Percentiles rank a stretch among this genome's conserved stretches.
Conservation (phyloP, 2,329 filamentous ascomycete genomes). For the Xylaria arbuscula region DNA sequence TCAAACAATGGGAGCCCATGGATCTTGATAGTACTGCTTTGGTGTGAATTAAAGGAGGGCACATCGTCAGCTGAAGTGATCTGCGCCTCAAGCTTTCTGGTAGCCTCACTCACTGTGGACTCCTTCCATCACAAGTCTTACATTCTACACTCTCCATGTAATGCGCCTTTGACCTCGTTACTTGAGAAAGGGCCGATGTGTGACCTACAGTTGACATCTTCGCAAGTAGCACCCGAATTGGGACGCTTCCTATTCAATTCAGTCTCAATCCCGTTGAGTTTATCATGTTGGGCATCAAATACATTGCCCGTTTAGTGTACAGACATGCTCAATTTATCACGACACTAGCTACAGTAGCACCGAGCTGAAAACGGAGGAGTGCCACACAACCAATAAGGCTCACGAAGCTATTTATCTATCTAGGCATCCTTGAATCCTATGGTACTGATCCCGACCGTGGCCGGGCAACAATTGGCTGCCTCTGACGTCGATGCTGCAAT, state of each 20-base stretch:
- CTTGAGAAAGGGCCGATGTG: not conserved
- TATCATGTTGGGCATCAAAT: not conserved
- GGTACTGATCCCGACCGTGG: not conserved
- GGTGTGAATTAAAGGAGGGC: not conserved
- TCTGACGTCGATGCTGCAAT: not conserved
- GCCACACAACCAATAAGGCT: slow-evolving; percentile 15
- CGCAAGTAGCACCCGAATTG: not conserved
- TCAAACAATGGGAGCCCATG: not conserved
- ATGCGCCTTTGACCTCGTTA: not conserved
- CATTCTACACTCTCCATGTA: not conserved
- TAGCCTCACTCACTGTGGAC: not conserved
- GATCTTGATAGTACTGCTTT: not conserved
- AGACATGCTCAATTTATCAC: not conserved
- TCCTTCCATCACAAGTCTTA: not conserved
- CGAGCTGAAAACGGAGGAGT: slow-evolving; percentile 13
- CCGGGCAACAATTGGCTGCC: not conserved
- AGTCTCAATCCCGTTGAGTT: not conserved
- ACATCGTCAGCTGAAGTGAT: not conserved
- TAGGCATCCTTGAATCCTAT: not conserved
- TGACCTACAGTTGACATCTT: not conserved
- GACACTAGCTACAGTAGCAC: not conserved
- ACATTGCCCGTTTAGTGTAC: not conserved
- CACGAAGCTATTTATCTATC: not conserved
- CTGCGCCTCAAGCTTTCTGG: not conserved
- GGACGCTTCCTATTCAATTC: slow-evolving; percentile 1